Conservation (phyloP, 75 land plant species). For the Pinus taeda region DNA sequence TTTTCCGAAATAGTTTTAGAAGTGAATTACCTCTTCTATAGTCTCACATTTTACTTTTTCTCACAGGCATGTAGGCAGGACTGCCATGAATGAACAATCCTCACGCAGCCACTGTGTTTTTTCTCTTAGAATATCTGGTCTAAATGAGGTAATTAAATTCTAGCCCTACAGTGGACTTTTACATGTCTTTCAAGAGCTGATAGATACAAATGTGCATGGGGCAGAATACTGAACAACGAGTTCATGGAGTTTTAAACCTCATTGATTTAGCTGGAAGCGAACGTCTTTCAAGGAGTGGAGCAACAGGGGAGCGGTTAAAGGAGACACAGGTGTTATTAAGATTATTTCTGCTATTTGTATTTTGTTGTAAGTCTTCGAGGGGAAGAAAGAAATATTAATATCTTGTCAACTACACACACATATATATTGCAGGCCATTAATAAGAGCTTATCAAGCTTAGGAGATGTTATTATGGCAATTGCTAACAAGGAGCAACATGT, state of each 20-base stretch:
- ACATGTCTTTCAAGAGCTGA: too few species aligned
- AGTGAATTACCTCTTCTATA: too few species aligned
- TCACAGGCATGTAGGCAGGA: conserved; percentile 23
- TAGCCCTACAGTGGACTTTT: too few species aligned
- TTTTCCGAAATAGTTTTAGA: too few species aligned
- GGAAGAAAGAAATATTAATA: too few species aligned
- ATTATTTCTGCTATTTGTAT: not conserved
- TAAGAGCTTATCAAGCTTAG: conserved; percentile 33
- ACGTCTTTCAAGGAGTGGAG: conserved; percentile 47
- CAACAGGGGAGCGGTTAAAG: conserved; percentile 46
- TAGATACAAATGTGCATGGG: too few species aligned
- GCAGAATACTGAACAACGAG: conserved; percentile 36
- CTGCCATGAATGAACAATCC: conserved; percentile 40
- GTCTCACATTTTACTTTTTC: too few species aligned
- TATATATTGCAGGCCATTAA: conserved; percentile 26
- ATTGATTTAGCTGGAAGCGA: conserved; percentile 56
- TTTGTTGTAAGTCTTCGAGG: not conserved
- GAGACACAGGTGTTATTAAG: conserved; percentile 19
- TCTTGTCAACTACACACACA: too few species aligned
- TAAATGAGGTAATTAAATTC: conserved; percentile 24
- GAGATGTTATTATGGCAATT: conserved; percentile 35
- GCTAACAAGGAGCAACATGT: conserved; percentile 41
- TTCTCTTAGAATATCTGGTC: conserved; percentile 28
- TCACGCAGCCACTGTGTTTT: conserved; percentile 40
- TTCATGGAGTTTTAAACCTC: conserved; percentile 45